Conservation (phyloP, 495 filamentous ascomycete species). For the Hyaloscypha variabilis region DNA sequence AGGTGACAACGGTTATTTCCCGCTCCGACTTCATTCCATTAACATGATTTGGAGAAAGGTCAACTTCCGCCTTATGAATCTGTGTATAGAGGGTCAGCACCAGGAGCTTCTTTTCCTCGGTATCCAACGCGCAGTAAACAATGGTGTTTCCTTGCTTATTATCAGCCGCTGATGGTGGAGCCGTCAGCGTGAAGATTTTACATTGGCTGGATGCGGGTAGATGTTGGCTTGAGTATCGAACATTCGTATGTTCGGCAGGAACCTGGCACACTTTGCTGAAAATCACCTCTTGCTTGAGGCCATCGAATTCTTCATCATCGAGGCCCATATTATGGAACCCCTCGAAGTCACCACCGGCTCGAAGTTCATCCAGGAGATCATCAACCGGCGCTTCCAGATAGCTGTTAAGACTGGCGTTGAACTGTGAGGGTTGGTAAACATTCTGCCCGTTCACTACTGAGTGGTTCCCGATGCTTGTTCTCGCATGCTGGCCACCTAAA, state of each 20-base stretch:
- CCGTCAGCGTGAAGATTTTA: constrained; percentile 67
- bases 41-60: constrained; percentile 16
- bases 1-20: constrained; percentile 36
- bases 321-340: constrained; percentile 72
- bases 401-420: constrained; percentile 45
- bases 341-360: constrained; percentile 60
- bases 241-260: constrained; percentile 61
- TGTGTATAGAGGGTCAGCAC: constrained; percentile 63
- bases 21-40: constrained; percentile 27
- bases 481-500: constrained; percentile 66
- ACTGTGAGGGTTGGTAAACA: constrained; percentile 24
- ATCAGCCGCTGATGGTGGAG: constrained; percentile 56
- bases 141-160: constrained; percentile 51
- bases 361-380: constrained; percentile 70
- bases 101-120: constrained; percentile 65
- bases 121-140: constrained; percentile 70
- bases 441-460: constrained; percentile 18
- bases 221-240: constrained; percentile 55
- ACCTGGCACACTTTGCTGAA: constrained; percentile 74
- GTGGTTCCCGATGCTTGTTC: constrained; percentile 49
- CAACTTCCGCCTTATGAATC: constrained; percentile 29
- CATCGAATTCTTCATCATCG: constrained; percentile 67
- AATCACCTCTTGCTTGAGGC: constrained; percentile 72
- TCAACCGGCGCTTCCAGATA: constrained; percentile 71
- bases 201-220: constrained; percentile 48